Base-by-base conservation (phyloP, 2,329 filamentous ascomycete genomes). In the Stemphylium lycopersici region DNA sequence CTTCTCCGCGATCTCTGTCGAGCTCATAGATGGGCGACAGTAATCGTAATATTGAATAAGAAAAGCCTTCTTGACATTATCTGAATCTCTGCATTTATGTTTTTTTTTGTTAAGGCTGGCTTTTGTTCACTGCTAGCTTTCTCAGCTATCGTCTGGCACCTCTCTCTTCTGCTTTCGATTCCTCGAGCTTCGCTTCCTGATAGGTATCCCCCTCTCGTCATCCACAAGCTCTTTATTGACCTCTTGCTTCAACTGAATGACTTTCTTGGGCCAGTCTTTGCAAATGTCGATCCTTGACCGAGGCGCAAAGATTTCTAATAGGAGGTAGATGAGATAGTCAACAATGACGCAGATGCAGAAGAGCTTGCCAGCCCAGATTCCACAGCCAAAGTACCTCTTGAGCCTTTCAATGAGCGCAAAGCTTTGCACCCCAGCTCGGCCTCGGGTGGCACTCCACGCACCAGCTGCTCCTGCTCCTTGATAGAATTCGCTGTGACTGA, bases 351-450 rank as follows among this genome's bases (percentile, higher is more conserved):
- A 97, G 1, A 99, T 80, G 68, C 95, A 97, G 70, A 99, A 99
- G 7, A 99, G 81, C 77, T 99, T 99, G 32, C 95, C 95, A 0
- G 95, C 95, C 95, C 95, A 99, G 44, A 98, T 93, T 31, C 95
- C 95, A 71, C 96, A 99, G 7, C 95, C 95, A 70, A 97, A 99
- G 76, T 99, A 99, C 55, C 95, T 82, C 78, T 99, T 99, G 16
- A 99, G 78, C 16, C 95, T 86, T 72, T 99, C 95, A 60, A 99
- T 97, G 39, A 99, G 83, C 5, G 93, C 90, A 70, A 96, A 96
- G 66, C 91, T 93, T 66, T 91, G 90, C 7, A 91, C 87, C 6
- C 87, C 85, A 4, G 84, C 82, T 29, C 87, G 81, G 37, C 87
- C 87, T 59, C 88, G 83, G 11, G 87, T 88, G 3, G 87, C 89